Conservation (phyloP, 1,284 basidiomycete species). For the Marasmius oreades region DNA sequence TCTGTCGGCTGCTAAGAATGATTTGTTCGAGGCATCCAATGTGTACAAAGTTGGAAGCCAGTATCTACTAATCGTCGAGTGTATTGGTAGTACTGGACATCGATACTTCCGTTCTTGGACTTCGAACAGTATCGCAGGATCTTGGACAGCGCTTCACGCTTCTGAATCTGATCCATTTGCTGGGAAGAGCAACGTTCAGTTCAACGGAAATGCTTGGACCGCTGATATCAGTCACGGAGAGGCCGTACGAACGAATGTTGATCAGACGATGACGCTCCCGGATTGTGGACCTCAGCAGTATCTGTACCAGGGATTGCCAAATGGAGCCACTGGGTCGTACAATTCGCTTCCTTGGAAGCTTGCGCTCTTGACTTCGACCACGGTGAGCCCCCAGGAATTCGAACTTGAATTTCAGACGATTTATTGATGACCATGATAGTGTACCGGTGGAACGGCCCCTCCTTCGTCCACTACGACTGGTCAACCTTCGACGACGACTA, state of each 20-base stretch:
- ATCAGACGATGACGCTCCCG: slow-evolving; percentile 11
- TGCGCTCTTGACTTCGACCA: slow-evolving; percentile 5
- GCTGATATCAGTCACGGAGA: slow-evolving; percentile 14
- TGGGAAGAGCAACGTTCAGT: slow-evolving; percentile 7
- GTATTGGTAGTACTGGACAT: slow-evolving; percentile 3
- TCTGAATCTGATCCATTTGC: slow-evolving; percentile 7
- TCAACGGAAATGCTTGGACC: slow-evolving; percentile 7
- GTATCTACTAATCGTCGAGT: slow-evolving; percentile 9
- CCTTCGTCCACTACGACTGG: too few species aligned
- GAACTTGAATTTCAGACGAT: neutral
- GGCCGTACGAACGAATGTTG: slow-evolving; percentile 5
- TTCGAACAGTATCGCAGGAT: slow-evolving; percentile 3
- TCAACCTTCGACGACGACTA: neutral
- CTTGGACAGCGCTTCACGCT: slow-evolving; percentile 5
- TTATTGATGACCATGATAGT: neutral
- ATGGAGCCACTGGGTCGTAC: neutral
- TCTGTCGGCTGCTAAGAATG: slow-evolving; percentile 1
- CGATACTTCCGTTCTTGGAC: slow-evolving; percentile 11
- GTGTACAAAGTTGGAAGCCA: slow-evolving; percentile 8
- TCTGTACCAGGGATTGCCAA: slow-evolving; percentile 10
- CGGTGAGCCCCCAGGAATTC: neutral
- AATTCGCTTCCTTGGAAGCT: slow-evolving; percentile 8
- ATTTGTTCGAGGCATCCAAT: slow-evolving; percentile 9
- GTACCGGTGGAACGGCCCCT: neutral
- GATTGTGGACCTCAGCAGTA: slow-evolving; percentile 5